Percentiles rank a stretch among this genome's conserved stretches.
Evolutionary conservation across 306 rosid species (phyloP).

Genomic region (Ziziphus jujuba): DNA sequence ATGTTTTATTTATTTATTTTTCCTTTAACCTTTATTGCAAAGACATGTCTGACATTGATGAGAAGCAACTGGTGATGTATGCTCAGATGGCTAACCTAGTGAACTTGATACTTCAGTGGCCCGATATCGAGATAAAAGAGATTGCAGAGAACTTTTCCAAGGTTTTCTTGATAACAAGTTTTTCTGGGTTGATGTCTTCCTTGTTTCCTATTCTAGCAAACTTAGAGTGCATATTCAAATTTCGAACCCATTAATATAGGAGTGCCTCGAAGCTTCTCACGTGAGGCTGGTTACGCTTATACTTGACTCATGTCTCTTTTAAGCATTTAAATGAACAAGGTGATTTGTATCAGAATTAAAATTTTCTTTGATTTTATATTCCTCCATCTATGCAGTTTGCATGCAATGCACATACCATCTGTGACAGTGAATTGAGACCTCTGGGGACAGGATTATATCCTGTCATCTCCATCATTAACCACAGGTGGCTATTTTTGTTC

Average conservation of each 20-base stretch:
- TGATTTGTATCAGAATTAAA: slow-evolving; percentile 18
- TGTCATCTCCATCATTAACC: slow-evolving; percentile 83
- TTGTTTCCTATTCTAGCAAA: background rate
- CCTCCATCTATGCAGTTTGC: slow-evolving; percentile 68
- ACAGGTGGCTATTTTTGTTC: slow-evolving; percentile 59
- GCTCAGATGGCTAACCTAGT: slow-evolving; percentile 98
- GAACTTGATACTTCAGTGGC: slow-evolving; percentile 64
- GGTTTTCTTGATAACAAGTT: slow-evolving; percentile 33
- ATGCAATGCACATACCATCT: slow-evolving; percentile 94
- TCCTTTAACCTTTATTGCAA: slow-evolving; percentile 27
- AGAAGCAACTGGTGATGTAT: slow-evolving; percentile 72
- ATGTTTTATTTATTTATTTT: slow-evolving; percentile 1
- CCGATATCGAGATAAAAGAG: slow-evolving; percentile 70
- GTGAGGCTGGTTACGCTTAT: background rate
- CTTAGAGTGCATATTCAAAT: background rate
- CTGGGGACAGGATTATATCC: slow-evolving; percentile 91
- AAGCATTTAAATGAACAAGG: background rate
- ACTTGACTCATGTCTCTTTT: too few relatives aligned
- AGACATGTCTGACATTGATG: slow-evolving; percentile 75
- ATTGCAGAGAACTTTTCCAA: slow-evolving; percentile 76
- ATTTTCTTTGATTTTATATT: slow-evolving; percentile 28
- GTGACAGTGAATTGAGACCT: slow-evolving; percentile 89
- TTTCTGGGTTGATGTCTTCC: background rate
- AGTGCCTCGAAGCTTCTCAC: background rate
- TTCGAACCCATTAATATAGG: background rate